Evolutionary conservation across 768 basidiomycete genomes (phyloP), one percentile per base, ranked within the genome.

Genomic region (Russula dissimulans): DNA sequence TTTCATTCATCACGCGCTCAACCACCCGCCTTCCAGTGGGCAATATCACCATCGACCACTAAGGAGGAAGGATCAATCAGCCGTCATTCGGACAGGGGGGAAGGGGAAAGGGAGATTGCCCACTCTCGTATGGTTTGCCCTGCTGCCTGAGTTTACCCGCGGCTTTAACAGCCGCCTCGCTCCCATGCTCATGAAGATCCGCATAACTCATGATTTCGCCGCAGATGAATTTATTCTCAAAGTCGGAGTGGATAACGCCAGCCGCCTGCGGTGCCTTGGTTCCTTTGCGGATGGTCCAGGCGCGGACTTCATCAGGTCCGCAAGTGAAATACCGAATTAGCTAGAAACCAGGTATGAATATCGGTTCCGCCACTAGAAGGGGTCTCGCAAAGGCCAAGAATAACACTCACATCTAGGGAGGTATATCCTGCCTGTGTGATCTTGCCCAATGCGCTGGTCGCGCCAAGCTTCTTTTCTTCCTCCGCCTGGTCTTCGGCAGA

Each of bases 161-260:
- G 26, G 94, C 91, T 75, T 98, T 98, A 69, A 97, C 95, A 17
- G 89, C 84, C 7, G 82, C 64, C 77, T 99, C 97, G 62, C 87
- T 88, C 11, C 94, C 95, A 66, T 94, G 78, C 72, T 97, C 93
- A 68, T 87, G 87, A 61, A 99, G 77, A 73, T 97, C 97, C 0
- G 85, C 84, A 68, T 85, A 97, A 1, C 84, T 69, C 93, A 97
- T 95, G 71, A 98, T 95, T 74, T 97, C 95, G 72, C 93, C 94
- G 64, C 93, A 97, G 26, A 97, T 89, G 67, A 97, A 97, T 75
- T 97, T 95, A 74, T 95, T 91, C 77, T 97, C 93, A 70, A 98
- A 97, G 74, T 97, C 95, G 54, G 91, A 87, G 79, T 98, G 95
- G 69, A 98, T 98, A 65, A 98, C 93, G 73, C 97, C 97, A 42